Evolutionary conservation across 805 yeast genomes (phyloP), one percentile per base, ranked within the genome.

Genomic region (Kazachstania martiniae): DNA sequence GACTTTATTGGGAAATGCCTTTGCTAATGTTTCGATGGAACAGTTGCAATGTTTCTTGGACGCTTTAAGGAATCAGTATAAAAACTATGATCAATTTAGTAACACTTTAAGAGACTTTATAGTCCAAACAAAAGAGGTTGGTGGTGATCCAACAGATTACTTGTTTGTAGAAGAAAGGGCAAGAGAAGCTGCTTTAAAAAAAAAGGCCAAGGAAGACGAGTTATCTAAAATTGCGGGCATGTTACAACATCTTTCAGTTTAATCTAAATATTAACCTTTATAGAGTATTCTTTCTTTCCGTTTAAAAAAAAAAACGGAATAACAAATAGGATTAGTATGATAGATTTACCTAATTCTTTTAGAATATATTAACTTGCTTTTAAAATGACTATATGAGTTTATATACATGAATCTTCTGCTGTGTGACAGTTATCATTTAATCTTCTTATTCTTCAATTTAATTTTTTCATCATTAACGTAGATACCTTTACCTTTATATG

Each of bases 401-500:
- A n/a, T n/a, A n/a, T n/a, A n/a, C n/a, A n/a, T n/a, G n/a, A n/a
- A n/a, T n/a, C n/a, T 27, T 19, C 21, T 18, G 18, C n/a, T 21
- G n/a, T 18, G 28, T 16, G 17, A 8, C 15, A 8, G 8, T 24
- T 15, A 36, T 41, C 36, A 89, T 76, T 91, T 89, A 58, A 89
- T 83, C 71, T 86, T 89, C 71, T 84, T 84, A 46, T 79, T 84
- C 71, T 91, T 91, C 53, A 89, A 67, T 55, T 75, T 77, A 58
- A 91, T 80, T 31, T 93, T 85, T 65, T 91, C 97, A 51, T 76
- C 81, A 58, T 87, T 82, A 31, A 91, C 79, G 55, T 80, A 91
- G 31, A 91, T 80, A 53, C 99, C 99, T 48, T 93, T 93, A 55
- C 98, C 98, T 64, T 91, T 91, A 60, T 91, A 91, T 25, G 96